A percentile compares a stretch with the other conserved stretches of the same genome.
Evolutionary conservation across 2,329 filamentous ascomycete species (phyloP).

Genomic region (Colletotrichum musicola): DNA sequence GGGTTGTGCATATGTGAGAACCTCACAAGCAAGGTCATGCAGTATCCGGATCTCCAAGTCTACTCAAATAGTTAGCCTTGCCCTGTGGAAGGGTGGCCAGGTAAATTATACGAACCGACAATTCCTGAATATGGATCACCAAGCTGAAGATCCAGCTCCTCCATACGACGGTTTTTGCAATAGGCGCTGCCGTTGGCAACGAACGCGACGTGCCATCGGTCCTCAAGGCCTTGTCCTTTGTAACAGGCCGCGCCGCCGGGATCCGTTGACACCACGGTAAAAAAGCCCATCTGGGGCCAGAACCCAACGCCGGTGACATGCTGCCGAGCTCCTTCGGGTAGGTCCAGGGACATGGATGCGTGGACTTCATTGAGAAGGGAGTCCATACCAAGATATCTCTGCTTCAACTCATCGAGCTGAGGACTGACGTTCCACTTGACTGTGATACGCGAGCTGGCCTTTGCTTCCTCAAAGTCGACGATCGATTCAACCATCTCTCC

Average conservation of each 20-base stretch:
- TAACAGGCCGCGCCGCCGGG: slow-evolving; percentile 71
- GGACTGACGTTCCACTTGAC: slow-evolving; percentile 79
- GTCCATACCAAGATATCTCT: slow-evolving; percentile 82
- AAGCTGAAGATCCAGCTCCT: slow-evolving; percentile 81
- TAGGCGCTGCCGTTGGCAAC: slow-evolving; percentile 78
- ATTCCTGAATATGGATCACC: slow-evolving; percentile 90
- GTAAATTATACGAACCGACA: slow-evolving; percentile 66
- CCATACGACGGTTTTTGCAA: slow-evolving; percentile 89
- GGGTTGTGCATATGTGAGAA: slow-evolving; percentile 76
- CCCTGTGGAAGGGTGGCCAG: neutral
- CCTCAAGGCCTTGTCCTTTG: slow-evolving; percentile 68
- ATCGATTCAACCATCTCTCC: slow-evolving; percentile 79
- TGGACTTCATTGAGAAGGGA: slow-evolving; percentile 78
- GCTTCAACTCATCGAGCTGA: slow-evolving; percentile 82
- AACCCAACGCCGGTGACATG: slow-evolving; percentile 83
- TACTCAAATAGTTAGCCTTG: slow-evolving; percentile 46
- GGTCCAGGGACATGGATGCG: slow-evolving; percentile 68
- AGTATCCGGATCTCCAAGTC: slow-evolving; percentile 92
- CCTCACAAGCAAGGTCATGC: slow-evolving; percentile 77
- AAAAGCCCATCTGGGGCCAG: slow-evolving; percentile 91
- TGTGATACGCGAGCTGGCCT: slow-evolving; percentile 77
- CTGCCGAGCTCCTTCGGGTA: slow-evolving; percentile 70
- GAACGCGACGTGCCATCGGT: slow-evolving; percentile 84
- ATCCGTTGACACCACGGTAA: slow-evolving; percentile 72
- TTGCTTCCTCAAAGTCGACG: slow-evolving; percentile 84